These are phyloP conservation scores for Fusarium burgessii DNA, from an alignment of 2,329 filamentous ascomycete species.

Conservation along the genomic window DNA sequence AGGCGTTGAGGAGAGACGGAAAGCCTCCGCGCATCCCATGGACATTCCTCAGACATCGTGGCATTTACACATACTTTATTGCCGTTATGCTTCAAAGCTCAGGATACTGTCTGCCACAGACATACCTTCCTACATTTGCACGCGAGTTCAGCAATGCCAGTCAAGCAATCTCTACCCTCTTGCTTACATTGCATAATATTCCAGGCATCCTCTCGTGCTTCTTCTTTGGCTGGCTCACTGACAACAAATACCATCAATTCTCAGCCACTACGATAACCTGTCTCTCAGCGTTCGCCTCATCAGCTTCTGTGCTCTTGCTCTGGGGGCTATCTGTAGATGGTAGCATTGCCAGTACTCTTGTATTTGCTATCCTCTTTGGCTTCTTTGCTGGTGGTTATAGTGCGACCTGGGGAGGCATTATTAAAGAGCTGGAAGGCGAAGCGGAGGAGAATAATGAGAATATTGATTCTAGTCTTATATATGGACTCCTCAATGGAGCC, in stretches of 20 bases:
- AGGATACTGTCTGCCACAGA: background rate
- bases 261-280: background rate
- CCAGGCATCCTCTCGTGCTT: background rate
- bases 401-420: background rate
- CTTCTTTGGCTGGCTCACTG: slow-evolving; percentile 6
- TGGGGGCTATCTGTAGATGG: background rate
- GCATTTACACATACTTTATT: background rate
- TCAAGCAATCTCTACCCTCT: background rate
- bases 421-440: background rate
- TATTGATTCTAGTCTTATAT: background rate
- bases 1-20: background rate
- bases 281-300: background rate
- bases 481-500: slow-evolving; percentile 2
- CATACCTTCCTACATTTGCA: slow-evolving; percentile 1
- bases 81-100: background rate
- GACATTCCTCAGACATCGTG: background rate
- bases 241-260: slow-evolving; percentile 1
- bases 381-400: slow-evolving; percentile 3
- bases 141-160: background rate
- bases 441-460: background rate
- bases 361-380: background rate
- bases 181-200: background rate
- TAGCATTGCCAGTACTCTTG: background rate
- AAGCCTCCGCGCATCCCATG: slow-evolving; percentile 1
- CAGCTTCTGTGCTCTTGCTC: background rate